Percentiles rank a stretch among this genome's conserved stretches.
Conservation (phyloP, 2,329 filamentous ascomycete species). For the Colletotrichum acutatum region DNA sequence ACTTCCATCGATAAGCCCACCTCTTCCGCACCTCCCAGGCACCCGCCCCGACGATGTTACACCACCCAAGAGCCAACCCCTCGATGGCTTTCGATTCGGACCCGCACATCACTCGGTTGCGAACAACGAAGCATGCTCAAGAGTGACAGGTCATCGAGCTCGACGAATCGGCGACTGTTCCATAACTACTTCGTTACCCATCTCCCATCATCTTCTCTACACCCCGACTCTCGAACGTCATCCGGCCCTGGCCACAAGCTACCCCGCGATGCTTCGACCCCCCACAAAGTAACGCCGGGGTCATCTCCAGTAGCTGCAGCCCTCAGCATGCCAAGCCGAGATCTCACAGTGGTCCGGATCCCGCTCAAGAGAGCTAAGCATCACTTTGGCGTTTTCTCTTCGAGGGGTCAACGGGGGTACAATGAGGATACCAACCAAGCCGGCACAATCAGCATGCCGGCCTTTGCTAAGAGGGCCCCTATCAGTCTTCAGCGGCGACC, state of each 20-base stretch:
- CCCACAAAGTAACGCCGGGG: constrained; percentile 70
- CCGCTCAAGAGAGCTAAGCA: constrained; percentile 94
- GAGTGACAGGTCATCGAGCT: neutral
- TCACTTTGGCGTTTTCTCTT: constrained; percentile 86
- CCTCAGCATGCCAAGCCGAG: constrained; percentile 71
- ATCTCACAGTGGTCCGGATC: constrained; percentile 94
- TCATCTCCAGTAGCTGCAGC: constrained; percentile 68
- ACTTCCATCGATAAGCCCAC: neutral
- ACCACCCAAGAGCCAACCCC: neutral
- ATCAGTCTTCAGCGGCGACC: constrained; percentile 63
- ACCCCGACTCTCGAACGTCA: constrained; percentile 80
- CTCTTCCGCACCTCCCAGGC: neutral
- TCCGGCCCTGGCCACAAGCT: constrained; percentile 83
- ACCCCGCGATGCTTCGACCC: constrained; percentile 84
- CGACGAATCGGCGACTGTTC: constrained; percentile 65
- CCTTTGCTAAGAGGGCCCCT: constrained; percentile 87
- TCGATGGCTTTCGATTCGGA: neutral
- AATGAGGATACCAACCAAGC: constrained; percentile 97
- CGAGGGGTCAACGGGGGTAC: constrained; percentile 84
- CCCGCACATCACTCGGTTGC: neutral
- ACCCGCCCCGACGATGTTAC: neutral
- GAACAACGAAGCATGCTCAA: neutral
- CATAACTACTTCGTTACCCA: constrained; percentile 99
- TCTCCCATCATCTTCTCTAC: constrained; percentile 90
- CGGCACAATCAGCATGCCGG: constrained; percentile 90